Conservation (phyloP, 2,329 filamentous ascomycete genomes). For the Aspergillus viridinutans region DNA sequence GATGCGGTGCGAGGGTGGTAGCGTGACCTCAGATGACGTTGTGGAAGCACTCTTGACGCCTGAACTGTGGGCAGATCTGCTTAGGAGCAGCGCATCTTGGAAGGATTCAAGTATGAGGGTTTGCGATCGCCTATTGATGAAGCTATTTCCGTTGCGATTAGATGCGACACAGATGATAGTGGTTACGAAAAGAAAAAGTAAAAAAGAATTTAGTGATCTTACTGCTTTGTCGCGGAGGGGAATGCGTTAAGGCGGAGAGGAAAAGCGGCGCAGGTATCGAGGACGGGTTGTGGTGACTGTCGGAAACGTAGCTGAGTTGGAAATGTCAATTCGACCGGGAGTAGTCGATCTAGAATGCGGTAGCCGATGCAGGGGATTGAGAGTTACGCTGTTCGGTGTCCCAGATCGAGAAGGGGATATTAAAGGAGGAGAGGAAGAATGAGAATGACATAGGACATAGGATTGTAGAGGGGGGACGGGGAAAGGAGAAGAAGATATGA, state of each 20-base stretch:
- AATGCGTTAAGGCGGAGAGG: constrained; percentile 6
- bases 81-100: constrained; percentile 28
- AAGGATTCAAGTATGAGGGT: constrained; percentile 4
- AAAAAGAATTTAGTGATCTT: not conserved
- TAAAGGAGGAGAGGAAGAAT: constrained; percentile 6
- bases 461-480: constrained; percentile 3
- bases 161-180: constrained; percentile 3
- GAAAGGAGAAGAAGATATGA: constrained; percentile 12
- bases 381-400: not conserved
- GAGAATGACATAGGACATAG: constrained; percentile 8
- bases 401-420: constrained; percentile 11
- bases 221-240: constrained; percentile 2
- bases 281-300: not conserved
- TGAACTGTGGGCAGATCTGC: constrained; percentile 20
- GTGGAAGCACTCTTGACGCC: constrained; percentile 23
- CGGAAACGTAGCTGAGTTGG: constrained; percentile 10
- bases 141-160: constrained; percentile 5
- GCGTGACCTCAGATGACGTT: constrained; percentile 33
- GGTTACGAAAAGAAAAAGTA: constrained; percentile 2
- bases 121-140: constrained; percentile 5
- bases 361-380: constrained; percentile 10
- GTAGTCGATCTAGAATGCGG: constrained; percentile 4
- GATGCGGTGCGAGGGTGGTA: constrained; percentile 16
- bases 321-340: constrained; percentile 9
- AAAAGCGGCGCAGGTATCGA: constrained; percentile 18